Conservation (phyloP, 169 alveolate genomes). For the Plasmodium adleri region DNA sequence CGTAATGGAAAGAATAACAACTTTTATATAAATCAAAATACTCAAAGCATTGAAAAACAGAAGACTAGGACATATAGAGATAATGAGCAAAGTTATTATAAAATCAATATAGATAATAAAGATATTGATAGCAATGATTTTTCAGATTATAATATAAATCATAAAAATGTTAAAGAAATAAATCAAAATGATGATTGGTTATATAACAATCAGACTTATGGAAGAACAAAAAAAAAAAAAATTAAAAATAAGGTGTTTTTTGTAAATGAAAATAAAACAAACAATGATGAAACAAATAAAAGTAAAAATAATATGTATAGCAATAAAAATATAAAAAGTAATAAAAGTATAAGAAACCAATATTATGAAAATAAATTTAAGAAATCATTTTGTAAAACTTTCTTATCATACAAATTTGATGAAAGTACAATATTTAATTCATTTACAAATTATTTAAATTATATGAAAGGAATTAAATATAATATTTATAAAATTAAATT, state of each 20-base stretch:
- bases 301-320: not conserved
- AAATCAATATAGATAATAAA: no score
- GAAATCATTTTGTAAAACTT: not conserved
- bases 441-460: constrained; percentile 61
- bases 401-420: constrained; percentile 16
- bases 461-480: constrained; percentile 68
- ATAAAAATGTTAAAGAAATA: no score
- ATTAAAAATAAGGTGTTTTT: not conserved
- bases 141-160: no score
- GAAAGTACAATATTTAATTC: constrained; percentile 22
- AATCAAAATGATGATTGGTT: no score
- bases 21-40: no score
- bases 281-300: not conserved
- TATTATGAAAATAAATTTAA: constrained; percentile 17
- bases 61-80: no score
- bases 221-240: not conserved
- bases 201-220: not conserved
- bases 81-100: no score
- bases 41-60: no score
- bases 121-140: no score
- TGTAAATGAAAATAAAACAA: not conserved
- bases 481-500: constrained; percentile 65
- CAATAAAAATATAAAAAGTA: not conserved
- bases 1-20: no score
- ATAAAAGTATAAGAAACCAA: constrained; percentile 1